A percentile compares a stretch with the other conserved stretches of the same genome.
Evolutionary conservation across 2,329 filamentous ascomycete genomes (phyloP).

Genomic region (Aspergillus tamarii): DNA sequence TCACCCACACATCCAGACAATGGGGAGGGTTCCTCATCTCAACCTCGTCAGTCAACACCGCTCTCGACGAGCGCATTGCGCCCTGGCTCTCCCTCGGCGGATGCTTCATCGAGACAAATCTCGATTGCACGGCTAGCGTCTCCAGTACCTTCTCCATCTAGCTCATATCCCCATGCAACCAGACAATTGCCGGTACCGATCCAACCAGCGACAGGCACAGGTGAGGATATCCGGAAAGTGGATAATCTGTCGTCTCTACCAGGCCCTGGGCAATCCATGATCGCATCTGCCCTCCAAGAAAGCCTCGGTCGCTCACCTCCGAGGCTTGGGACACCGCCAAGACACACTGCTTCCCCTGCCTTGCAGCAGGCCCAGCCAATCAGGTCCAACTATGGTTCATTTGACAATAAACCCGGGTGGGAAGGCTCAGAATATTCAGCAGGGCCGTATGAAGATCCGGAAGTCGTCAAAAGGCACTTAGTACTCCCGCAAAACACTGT

Average conservation of each 20-base stretch:
- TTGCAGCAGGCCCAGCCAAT: constrained; percentile 55
- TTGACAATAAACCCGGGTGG: constrained; percentile 68
- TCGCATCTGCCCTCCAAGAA: constrained; percentile 83
- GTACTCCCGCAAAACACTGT: constrained; percentile 65
- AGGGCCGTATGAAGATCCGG: constrained; percentile 79
- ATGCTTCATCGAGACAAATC: constrained; percentile 53
- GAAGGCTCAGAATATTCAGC: constrained; percentile 49
- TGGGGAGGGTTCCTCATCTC: constrained; percentile 41
- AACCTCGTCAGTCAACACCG: constrained; percentile 34
- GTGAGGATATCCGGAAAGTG: constrained; percentile 66
- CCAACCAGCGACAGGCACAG: constrained; percentile 51
- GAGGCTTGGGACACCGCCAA: constrained; percentile 48
- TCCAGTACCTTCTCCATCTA: constrained; percentile 54
- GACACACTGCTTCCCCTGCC: constrained; percentile 62
- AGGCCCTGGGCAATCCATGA: constrained; percentile 82
- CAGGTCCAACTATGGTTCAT: constrained; percentile 81
- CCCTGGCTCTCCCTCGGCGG: constrained; percentile 42
- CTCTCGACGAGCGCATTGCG: constrained; percentile 36
- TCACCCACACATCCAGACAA: constrained; percentile 37
- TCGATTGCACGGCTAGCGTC: constrained; percentile 60
- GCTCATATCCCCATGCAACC: constrained; percentile 30
- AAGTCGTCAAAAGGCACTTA: constrained; percentile 87
- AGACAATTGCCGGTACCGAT: constrained; percentile 48
- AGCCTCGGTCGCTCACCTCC: constrained; percentile 61
- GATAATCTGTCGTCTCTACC: constrained; percentile 62